Evolutionary conservation across 2,329 filamentous ascomycete species (phyloP).

Genomic region (Aspergillus awamori): DNA sequence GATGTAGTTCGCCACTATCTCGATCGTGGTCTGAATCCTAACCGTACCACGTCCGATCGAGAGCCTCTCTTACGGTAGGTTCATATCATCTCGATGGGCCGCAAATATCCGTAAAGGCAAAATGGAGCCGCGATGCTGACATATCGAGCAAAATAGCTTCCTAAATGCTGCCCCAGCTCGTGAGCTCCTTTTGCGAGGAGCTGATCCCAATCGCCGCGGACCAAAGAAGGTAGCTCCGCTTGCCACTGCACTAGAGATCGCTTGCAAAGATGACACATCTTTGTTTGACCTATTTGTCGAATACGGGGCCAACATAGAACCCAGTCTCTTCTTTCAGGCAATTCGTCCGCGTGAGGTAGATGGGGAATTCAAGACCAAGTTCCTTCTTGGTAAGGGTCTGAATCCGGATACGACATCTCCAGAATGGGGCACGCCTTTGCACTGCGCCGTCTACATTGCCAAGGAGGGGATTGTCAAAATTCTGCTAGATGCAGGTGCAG

Average conservation of each 20-base stretch:
- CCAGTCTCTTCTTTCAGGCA: constrained; percentile 13
- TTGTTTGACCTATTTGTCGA: constrained; percentile 6
- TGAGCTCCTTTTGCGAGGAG: constrained; percentile 9
- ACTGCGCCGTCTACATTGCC: constrained; percentile 5
- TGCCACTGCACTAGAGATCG: background rate
- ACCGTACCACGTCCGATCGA: constrained; percentile 2
- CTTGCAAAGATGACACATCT: constrained; percentile 1
- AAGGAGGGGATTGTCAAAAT: constrained; percentile 5
- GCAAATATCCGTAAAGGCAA: background rate
- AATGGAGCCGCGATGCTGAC: background rate
- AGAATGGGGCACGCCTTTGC: constrained; percentile 17
- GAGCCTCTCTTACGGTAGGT: constrained; percentile 15
- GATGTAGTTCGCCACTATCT: constrained; percentile 11
- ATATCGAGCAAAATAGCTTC: background rate
- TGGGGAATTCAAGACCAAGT: constrained; percentile 14
- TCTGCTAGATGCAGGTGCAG: constrained; percentile 16
- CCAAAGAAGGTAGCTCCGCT: constrained; percentile 10
- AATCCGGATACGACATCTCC: constrained; percentile 14
- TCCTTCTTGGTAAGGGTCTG: constrained; percentile 17
- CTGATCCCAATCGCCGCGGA: constrained; percentile 13
- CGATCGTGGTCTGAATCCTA: constrained; percentile 15
- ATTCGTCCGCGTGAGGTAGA: constrained; percentile 8
- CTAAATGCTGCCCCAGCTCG: constrained; percentile 6
- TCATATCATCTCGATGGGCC: background rate
- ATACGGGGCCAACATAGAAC: constrained; percentile 13